Conservation (phyloP, 257 asterid genomes). For the Solanum piurae region DNA sequence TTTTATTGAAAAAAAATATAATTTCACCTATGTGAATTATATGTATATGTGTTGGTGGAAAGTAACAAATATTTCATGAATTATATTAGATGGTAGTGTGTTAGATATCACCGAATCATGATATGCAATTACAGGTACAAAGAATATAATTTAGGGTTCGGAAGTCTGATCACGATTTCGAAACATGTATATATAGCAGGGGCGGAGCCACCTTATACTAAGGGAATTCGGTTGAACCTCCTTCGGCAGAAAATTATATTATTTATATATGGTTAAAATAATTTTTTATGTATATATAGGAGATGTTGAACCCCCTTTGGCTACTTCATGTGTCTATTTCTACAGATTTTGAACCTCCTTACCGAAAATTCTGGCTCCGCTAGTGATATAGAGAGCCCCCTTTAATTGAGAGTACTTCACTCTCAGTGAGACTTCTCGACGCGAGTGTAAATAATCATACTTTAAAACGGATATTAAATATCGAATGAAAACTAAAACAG, state of each 20-base stretch:
- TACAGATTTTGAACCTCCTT: too few species aligned
- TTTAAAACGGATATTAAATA: background rate
- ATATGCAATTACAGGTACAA: background rate
- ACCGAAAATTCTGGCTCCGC: too few species aligned
- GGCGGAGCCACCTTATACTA: too few species aligned
- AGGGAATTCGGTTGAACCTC: too few species aligned
- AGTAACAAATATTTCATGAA: fast-evolving
- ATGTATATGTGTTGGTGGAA: background rate
- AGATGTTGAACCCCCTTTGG: too few species aligned
- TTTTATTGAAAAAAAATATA: background rate
- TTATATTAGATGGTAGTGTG: too few species aligned
- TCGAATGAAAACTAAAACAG: background rate
- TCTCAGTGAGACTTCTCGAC: background rate
- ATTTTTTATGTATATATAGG: too few species aligned
- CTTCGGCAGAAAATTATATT: too few species aligned
- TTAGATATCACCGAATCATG: background rate
- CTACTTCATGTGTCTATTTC: too few species aligned
- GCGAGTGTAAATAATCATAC: fast-evolving
- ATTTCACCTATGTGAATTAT: background rate
- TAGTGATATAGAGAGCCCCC: background rate
- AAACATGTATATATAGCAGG: background rate
- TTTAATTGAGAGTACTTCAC: background rate
- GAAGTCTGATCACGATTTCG: background rate
- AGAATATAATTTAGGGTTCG: background rate
- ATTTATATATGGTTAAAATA: too few species aligned